Evolutionary conservation across 2,329 filamentous ascomycete genomes (phyloP), one percentile per base, ranked within the genome.

Genomic region (Colletotrichum acutatum): DNA sequence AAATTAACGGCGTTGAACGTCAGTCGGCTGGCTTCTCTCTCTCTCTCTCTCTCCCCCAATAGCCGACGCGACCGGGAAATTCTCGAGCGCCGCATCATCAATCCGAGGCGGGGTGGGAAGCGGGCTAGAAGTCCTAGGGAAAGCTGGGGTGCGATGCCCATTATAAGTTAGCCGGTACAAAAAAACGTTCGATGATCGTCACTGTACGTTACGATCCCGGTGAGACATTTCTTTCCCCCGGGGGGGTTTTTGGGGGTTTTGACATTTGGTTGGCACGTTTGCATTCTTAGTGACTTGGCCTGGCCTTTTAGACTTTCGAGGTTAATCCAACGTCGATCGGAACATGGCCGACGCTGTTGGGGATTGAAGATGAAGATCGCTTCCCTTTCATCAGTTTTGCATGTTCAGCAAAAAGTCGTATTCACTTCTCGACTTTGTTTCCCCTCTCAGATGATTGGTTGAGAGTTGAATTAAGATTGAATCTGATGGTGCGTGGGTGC

Each of bases 1-100:
- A 22, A 22, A 5, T 14, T 7, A 24, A 11, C 42, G 49, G 34
- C 30, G 68, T 59, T 52, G 42, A 34, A 49, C 54, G 42, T 46
- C 61, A 56, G 42, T 42, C 61, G 53, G 52, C 65, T 69, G 19
- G 59, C 49, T 65, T 37, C 28, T 54, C 26, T 19, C 6, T 16
- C 22, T 52, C 69, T 37, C 28, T 54, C 26, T 19, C 6, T 16
- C 22, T 34, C 32, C 26, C 30, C 59, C 37, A 28, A 32, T 34
- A 71, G 34, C 53, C 53, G 54, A 26, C 62, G 59, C 46, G 46
- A 46, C 70, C 66, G 70, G 70, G 59, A 60, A 72, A 60, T 72
- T 69, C 22, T 69, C 70, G 66, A 71, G 52, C 42, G 42, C 66
- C 24, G 26, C 22, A 32, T 32, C 46, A 32, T 49, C 19, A 52